Conservation (phyloP, 2,329 filamentous ascomycete species). For the Ramularia endophylla region DNA sequence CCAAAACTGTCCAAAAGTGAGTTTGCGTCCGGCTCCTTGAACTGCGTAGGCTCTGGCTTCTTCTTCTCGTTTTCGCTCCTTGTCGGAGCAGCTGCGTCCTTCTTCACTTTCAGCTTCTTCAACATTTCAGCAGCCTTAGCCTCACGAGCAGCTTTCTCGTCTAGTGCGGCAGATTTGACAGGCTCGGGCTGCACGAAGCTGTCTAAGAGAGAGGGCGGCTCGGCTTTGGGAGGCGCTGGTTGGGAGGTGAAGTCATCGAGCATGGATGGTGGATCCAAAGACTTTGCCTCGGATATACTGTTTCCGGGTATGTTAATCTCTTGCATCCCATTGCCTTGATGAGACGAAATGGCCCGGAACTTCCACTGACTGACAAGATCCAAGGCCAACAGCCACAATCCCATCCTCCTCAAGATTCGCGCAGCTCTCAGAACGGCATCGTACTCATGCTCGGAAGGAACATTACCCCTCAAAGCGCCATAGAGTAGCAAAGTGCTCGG, state of each 20-base stretch:
- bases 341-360: slow-evolving; percentile 48
- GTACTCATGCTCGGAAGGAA: slow-evolving; percentile 46
- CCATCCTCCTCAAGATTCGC: slow-evolving; percentile 30
- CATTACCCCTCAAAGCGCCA: slow-evolving; percentile 66
- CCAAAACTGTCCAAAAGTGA: slow-evolving; percentile 91
- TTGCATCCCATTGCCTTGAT: slow-evolving; percentile 4
- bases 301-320: slow-evolving; percentile 5
- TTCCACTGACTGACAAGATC: slow-evolving; percentile 81
- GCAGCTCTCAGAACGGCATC: slow-evolving; percentile 80
- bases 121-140: slow-evolving; percentile 27
- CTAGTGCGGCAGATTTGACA: slow-evolving; percentile 1
- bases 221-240: slow-evolving; percentile 1
- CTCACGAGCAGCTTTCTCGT: slow-evolving; percentile 24
- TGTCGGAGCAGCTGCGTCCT: slow-evolving; percentile 26
- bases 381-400: slow-evolving; percentile 82
- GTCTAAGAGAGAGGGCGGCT: slow-evolving; percentile 19
- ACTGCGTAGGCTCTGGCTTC: slow-evolving; percentile 65
- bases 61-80: slow-evolving; percentile 32
- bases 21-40: slow-evolving; percentile 86
- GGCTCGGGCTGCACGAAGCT: slow-evolving; percentile 13
- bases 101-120: slow-evolving; percentile 39
- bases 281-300: too few relatives aligned
- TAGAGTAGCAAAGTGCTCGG: slow-evolving; percentile 85
- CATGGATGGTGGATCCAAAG: slow-evolving; percentile 13
- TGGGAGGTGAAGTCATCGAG: slow-evolving; percentile 20